A percentile compares a stretch with the other conserved stretches of the same genome.
Evolutionary conservation across 148 eudicot species (phyloP).

Genomic region (Vaccinium corymbosum): DNA sequence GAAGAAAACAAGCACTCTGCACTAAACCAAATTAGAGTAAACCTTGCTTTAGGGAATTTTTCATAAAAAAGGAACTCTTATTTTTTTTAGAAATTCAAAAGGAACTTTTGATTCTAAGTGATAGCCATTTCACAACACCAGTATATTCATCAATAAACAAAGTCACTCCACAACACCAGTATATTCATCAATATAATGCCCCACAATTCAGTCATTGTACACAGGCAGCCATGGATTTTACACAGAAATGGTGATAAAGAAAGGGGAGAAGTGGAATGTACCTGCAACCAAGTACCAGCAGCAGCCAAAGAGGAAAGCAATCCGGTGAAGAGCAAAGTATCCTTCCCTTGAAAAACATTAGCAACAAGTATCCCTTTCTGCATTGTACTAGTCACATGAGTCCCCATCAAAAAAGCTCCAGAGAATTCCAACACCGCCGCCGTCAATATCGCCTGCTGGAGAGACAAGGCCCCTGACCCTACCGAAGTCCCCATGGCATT

Average conservation of each 20-base stretch:
- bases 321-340: constrained; percentile 45
- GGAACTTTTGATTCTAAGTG: no score
- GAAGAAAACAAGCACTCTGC: no score
- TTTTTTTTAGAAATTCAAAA: no score
- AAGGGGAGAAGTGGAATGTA: constrained; percentile 15
- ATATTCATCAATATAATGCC: not conserved
- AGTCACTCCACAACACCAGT: not conserved
- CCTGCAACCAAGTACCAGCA: constrained; percentile 99
- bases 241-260: not conserved
- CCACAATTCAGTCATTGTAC: not conserved
- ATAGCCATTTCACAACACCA: no score
- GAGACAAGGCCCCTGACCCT: constrained; percentile 83
- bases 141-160: not conserved
- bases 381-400: constrained; percentile 88
- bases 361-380: constrained; percentile 96
- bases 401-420: constrained; percentile 87
- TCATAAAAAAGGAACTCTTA: no score
- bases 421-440: constrained; percentile 90
- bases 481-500: constrained; percentile 99
- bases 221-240: not conserved
- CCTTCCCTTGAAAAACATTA: constrained; percentile 84
- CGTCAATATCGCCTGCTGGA: constrained; percentile 75
- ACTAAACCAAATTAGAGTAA: no score
- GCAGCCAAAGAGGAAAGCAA: constrained; percentile 26
- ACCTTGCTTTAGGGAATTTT: no score